Evolutionary conservation across 108 stramenopile species (phyloP).

Genomic region (Thalassiosira profunda): DNA sequence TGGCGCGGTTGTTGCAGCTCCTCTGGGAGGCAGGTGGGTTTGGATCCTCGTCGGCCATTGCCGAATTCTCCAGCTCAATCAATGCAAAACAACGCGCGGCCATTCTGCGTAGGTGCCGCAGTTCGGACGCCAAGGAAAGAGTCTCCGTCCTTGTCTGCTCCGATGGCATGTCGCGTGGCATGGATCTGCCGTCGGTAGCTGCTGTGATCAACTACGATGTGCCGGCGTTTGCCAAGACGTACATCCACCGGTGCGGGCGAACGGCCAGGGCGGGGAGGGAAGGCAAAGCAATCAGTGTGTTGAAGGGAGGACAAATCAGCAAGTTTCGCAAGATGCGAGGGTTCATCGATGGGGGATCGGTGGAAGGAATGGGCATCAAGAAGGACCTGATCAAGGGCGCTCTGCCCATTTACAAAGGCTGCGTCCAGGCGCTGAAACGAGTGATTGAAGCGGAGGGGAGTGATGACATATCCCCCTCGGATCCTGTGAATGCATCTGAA

Average conservation of each 20-base stretch:
- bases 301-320: constrained; percentile 75
- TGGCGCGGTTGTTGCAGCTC: constrained; percentile 89
- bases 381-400: constrained; percentile 61
- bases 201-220: constrained; percentile 87
- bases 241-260: constrained; percentile 87
- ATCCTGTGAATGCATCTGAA: constrained; percentile 14
- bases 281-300: constrained; percentile 70
- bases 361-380: constrained; percentile 40
- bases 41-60: constrained; percentile 50
- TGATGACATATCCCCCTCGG: constrained; percentile 33
- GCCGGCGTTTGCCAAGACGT: constrained; percentile 82
- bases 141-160: constrained; percentile 79
- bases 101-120: constrained; percentile 69
- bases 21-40: constrained; percentile 64
- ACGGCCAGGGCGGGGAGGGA: constrained; percentile 81
- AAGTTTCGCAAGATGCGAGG: constrained; percentile 69
- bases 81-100: constrained; percentile 67
- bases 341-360: constrained; percentile 58
- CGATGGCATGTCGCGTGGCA: constrained; percentile 89
- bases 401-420: constrained; percentile 56
- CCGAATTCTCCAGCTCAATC: constrained; percentile 81
- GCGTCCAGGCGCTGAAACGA: constrained; percentile 53
- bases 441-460: constrained; percentile 73
- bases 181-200: constrained; percentile 73
- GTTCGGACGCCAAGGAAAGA: constrained; percentile 25